These are phyloP conservation scores for Aphanomyces cochlioides DNA, from an alignment of 352 stramenopile species.

Conservation along the genomic window DNA sequence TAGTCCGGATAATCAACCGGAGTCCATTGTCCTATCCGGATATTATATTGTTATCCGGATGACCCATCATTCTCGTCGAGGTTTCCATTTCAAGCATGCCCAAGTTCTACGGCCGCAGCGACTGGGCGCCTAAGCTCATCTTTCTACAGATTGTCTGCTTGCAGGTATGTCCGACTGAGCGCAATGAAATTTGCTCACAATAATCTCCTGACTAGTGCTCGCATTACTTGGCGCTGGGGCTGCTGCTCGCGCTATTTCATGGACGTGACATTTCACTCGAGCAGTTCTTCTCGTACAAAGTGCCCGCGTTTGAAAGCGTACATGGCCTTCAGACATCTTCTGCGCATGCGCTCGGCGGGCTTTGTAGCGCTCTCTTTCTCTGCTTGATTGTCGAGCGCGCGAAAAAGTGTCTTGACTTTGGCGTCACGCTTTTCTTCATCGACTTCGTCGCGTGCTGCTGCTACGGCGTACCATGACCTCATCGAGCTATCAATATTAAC, in stretches of 20 bases:
- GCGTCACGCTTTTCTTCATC: slow-evolving; percentile 84
- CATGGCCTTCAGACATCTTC: slow-evolving; percentile 82
- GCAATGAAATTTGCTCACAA: too few relatives aligned
- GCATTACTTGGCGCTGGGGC: slow-evolving; percentile 70
- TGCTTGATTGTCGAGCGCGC: slow-evolving; percentile 81
- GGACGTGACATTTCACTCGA: slow-evolving; percentile 60
- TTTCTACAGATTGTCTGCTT: slow-evolving; percentile 82
- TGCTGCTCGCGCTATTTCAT: slow-evolving; percentile 76
- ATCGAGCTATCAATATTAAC: background rate
- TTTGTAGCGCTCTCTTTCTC: slow-evolving; percentile 63
- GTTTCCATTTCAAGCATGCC: slow-evolving; percentile 40
- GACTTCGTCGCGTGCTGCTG: slow-evolving; percentile 76
- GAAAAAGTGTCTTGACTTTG: slow-evolving; percentile 90
- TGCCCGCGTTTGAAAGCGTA: slow-evolving; percentile 65
- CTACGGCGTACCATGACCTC: slow-evolving; percentile 56
- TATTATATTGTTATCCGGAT: background rate
- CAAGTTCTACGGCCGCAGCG: slow-evolving; percentile 76
- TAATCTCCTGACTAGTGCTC: slow-evolving; percentile 45
- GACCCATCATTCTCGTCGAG: background rate
- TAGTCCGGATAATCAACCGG: too few relatives aligned
- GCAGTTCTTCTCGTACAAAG: slow-evolving; percentile 83
- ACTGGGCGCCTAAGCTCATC: slow-evolving; percentile 86
- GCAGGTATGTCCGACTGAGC: slow-evolving; percentile 47
- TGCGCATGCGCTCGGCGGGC: slow-evolving; percentile 50
- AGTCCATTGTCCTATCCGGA: background rate